phyloP scores from a whole-genome alignment of 1,139 yeast genomes.

The Hanseniaspora sp. region DNA sequence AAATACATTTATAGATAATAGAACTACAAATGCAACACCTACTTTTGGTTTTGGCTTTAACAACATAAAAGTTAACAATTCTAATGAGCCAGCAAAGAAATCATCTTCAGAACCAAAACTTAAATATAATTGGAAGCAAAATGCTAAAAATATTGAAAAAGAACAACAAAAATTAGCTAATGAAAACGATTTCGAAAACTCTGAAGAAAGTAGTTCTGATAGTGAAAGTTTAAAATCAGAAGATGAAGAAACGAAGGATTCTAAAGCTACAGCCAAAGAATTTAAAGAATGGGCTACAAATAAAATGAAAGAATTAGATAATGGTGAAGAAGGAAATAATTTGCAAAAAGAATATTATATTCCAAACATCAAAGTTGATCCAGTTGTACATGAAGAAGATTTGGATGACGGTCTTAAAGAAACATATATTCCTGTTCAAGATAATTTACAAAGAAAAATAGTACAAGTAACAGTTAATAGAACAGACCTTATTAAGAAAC shows the following conservation, averaged over 20 bases:
- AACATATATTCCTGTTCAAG: slow-evolving; percentile 46
- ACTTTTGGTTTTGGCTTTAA: slow-evolving; percentile 45
- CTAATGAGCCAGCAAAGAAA: slow-evolving; percentile 32
- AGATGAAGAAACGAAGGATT: slow-evolving; percentile 19
- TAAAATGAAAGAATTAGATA: slow-evolving; percentile 18
- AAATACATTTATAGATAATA: slow-evolving; percentile 58
- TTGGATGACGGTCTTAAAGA: slow-evolving; percentile 52
- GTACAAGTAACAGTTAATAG: slow-evolving; percentile 60
- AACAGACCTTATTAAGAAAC: slow-evolving; percentile 50
- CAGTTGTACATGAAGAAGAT: slow-evolving; percentile 50
- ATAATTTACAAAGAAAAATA: slow-evolving; percentile 47
- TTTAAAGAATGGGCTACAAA: slow-evolving; percentile 22
- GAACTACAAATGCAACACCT: slow-evolving; percentile 44
- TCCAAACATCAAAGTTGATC: slow-evolving; percentile 39
- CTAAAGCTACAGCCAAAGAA: slow-evolving; percentile 22
- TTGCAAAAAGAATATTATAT: slow-evolving; percentile 35
- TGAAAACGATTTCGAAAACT: slow-evolving; percentile 35
- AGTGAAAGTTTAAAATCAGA: slow-evolving; percentile 19
- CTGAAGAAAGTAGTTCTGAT: slow-evolving; percentile 16
- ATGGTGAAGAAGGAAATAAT: slow-evolving; percentile 21
- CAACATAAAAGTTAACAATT: slow-evolving; percentile 39
- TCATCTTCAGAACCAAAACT: slow-evolving; percentile 38
- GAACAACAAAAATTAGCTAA: slow-evolving; percentile 34
- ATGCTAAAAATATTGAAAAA: slow-evolving; percentile 39
- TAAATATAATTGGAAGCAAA: slow-evolving; percentile 49